Base-by-base conservation (phyloP, 2,329 filamentous ascomycete genomes). In the Ascochyta pisi region DNA sequence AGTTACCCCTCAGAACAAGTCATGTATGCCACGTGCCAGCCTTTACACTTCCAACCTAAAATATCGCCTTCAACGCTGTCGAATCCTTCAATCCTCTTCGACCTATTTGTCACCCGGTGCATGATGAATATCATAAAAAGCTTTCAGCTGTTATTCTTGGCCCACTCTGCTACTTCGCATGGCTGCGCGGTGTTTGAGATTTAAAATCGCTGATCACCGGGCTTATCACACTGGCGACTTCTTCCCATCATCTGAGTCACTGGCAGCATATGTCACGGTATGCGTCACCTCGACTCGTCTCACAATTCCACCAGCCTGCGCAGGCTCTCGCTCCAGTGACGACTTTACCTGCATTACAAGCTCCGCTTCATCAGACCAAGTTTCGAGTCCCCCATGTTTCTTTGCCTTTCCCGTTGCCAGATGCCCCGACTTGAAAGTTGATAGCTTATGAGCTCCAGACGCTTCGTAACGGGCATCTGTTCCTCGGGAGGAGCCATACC, bases 331-430 rank as follows among this genome's bases (percentile, higher is more conserved):
- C 6, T 56, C 53, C 26, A 56, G 10, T 2, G 53, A 50, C 5
- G 53, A 50, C 23, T 50, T 50, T 5, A 56, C 47, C 43, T 50
- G 49, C 2, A 45, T 58, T n/a, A 58, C 55, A 10, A 58, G 50
- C 22, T 53, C 45, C 8, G 50, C 44, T n/a, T 58, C 55, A 26
- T 58, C 55, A 15, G 49, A 54, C 44, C 43, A 54, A 8, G 50
- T 46, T 29, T 46, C 50, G 2, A 49, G 38, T 6, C 40, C 45
- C 6, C 9, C 24, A 15, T 45, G 24, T 16, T 41, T 45, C 24
- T 34, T 48, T 1, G 33, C 33, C 34, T 50, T 58, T 15, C 16
- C 29, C 10, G 50, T 54, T 7, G 37, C 53, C 13, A 50, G 16
- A 23, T 49, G 44, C 12, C 34, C 26, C n/a, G 43, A 46, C n/a